A percentile compares a stretch with the other conserved stretches of the same genome.
phyloP scores from a whole-genome alignment of 768 basidiomycete species.

The Suillus subluteus region DNA sequence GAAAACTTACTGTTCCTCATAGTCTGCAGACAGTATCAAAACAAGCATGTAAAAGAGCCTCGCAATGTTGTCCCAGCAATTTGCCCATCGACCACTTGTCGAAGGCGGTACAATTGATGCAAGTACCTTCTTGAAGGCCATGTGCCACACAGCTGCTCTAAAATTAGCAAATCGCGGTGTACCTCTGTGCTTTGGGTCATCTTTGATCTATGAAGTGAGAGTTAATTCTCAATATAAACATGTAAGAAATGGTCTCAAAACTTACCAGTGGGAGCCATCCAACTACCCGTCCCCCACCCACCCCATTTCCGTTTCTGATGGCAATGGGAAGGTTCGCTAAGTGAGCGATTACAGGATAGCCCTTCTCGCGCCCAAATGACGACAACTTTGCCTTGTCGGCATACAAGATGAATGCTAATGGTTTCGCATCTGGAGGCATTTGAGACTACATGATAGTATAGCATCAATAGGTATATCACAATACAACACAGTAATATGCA shows the following conservation, averaged over 20 bases:
- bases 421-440: constrained; percentile 24
- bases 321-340: constrained; percentile 35
- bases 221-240: not conserved
- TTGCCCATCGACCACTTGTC: constrained; percentile 11
- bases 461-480: not conserved
- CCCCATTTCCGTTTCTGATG: constrained; percentile 37
- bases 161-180: constrained; percentile 14
- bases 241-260: not conserved
- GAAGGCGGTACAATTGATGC: constrained; percentile 4
- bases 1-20: constrained; percentile 45
- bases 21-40: constrained; percentile 42
- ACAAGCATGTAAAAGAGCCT: constrained; percentile 35
- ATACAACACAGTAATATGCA: constrained; percentile 16
- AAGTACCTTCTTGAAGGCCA: constrained; percentile 13
- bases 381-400: constrained; percentile 44
- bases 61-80: constrained; percentile 34
- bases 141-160: constrained; percentile 16
- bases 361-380: constrained; percentile 42
- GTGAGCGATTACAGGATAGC: constrained; percentile 39
- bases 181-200: constrained; percentile 6
- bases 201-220: constrained; percentile 8
- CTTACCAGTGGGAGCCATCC: constrained; percentile 44
- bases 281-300: constrained; percentile 40
- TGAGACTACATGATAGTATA: not conserved
- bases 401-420: constrained; percentile 40